Conservation (phyloP, 2,329 filamentous ascomycete species). For the Fonsecaea pugnacius region DNA sequence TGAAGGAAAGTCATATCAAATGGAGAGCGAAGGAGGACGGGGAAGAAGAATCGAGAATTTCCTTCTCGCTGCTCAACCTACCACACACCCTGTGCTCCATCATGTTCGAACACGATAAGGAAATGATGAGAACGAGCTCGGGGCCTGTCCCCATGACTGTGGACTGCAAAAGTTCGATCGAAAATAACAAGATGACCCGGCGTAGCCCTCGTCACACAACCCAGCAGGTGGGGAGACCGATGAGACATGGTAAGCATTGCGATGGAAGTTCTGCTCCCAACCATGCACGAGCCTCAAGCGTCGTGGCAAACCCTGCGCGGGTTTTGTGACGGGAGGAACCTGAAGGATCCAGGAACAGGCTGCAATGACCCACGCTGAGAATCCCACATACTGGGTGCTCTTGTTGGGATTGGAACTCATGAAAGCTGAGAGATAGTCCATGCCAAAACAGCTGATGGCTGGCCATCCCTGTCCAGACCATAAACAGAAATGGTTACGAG, state of each 20-base stretch:
- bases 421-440: not conserved
- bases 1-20: constrained; percentile 6
- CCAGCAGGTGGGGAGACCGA: constrained; percentile 21
- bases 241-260: constrained; percentile 29
- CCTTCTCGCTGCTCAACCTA: constrained; percentile 11
- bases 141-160: constrained; percentile 8
- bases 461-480: not conserved
- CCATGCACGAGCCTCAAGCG: constrained; percentile 16
- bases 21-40: not conserved
- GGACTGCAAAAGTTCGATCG: not conserved
- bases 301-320: constrained; percentile 3
- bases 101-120: not conserved
- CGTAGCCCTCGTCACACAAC: constrained; percentile 18
- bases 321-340: not conserved
- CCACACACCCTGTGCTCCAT: constrained; percentile 6
- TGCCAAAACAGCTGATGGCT: not conserved
- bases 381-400: constrained; percentile 4
- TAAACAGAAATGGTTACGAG: not conserved
- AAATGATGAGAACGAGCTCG: constrained; percentile 16
- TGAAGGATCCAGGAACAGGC: constrained; percentile 10
- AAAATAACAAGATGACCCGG: not conserved
- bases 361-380: constrained; percentile 5
- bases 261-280: constrained; percentile 5
- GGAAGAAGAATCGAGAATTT: constrained; percentile 14
- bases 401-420: not conserved